Conservation (phyloP, 2,329 filamentous ascomycete species). For the Penicillium sp. region DNA sequence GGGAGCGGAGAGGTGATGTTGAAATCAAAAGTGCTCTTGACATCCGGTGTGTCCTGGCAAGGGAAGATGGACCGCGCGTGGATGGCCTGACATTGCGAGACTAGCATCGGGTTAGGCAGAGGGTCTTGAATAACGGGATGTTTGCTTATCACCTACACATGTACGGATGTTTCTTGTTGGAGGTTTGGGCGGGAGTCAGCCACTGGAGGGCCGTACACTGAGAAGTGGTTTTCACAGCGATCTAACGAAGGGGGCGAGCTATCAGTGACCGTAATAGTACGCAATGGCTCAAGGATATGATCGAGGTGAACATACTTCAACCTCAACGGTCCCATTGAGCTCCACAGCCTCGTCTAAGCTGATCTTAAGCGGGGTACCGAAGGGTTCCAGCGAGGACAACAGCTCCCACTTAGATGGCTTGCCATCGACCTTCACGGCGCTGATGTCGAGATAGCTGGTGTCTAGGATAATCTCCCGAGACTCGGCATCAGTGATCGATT, state of each 20-base stretch:
- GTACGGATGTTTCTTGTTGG: constrained; percentile 92
- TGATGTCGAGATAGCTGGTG: constrained; percentile 75
- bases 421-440: constrained; percentile 65
- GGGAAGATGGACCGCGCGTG: constrained; percentile 91
- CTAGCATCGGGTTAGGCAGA: constrained; percentile 20
- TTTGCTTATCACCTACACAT: constrained; percentile 57
- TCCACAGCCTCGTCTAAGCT: constrained; percentile 46
- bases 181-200: constrained; percentile 88
- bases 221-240: constrained; percentile 74
- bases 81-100: constrained; percentile 96
- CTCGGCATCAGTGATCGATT: constrained; percentile 68
- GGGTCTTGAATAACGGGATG: not conserved
- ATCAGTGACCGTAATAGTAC: not conserved
- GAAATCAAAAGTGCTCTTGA: constrained; percentile 93
- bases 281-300: not conserved
- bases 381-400: constrained; percentile 66
- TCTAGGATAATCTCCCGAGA: constrained; percentile 79
- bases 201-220: constrained; percentile 91
- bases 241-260: constrained; percentile 38
- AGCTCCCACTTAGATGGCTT: constrained; percentile 64
- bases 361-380: constrained; percentile 50
- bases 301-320: constrained; percentile 40
- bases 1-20: constrained; percentile 79
- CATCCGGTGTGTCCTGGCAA: constrained; percentile 94
- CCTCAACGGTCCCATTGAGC: constrained; percentile 45